phyloP scores from a whole-genome alignment of 2,329 filamentous ascomycete genomes.

The Trichoderma atrobrunneum region DNA sequence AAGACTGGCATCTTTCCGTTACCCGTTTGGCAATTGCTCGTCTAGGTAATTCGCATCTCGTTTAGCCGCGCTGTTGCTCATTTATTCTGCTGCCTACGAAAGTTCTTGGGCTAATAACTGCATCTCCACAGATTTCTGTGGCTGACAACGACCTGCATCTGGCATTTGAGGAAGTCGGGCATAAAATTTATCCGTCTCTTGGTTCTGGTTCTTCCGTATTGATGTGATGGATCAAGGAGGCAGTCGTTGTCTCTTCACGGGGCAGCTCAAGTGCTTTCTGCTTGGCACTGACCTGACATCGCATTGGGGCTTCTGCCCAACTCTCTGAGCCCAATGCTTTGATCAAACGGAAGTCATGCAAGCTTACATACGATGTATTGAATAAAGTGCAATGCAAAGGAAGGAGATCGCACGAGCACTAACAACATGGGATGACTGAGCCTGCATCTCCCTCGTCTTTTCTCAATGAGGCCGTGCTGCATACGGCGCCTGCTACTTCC shows the following conservation, averaged over 20 bases:
- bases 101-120: not conserved
- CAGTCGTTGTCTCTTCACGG: not conserved
- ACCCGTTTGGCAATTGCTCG: not conserved
- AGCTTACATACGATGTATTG: not conserved
- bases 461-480: not conserved
- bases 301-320: not conserved
- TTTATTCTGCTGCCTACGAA: not conserved
- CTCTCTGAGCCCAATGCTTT: not conserved
- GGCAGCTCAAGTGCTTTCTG: not conserved
- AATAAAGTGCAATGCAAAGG: not conserved
- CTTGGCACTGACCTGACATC: not conserved
- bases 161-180: not conserved
- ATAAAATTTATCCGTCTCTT: slow-evolving; percentile 6
- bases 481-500: not conserved
- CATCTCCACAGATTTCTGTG: not conserved
- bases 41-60: not conserved
- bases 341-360: not conserved
- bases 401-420: not conserved
- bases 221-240: not conserved
- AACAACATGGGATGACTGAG: not conserved
- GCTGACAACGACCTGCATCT: slow-evolving; percentile 1
- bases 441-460: not conserved
- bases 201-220: not conserved
- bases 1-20: not conserved
- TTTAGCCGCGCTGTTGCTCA: not conserved